Evolutionary conservation across 495 filamentous ascomycete species (phyloP), one percentile per base, ranked within the genome.

Genomic region (Tirmania nivea): DNA sequence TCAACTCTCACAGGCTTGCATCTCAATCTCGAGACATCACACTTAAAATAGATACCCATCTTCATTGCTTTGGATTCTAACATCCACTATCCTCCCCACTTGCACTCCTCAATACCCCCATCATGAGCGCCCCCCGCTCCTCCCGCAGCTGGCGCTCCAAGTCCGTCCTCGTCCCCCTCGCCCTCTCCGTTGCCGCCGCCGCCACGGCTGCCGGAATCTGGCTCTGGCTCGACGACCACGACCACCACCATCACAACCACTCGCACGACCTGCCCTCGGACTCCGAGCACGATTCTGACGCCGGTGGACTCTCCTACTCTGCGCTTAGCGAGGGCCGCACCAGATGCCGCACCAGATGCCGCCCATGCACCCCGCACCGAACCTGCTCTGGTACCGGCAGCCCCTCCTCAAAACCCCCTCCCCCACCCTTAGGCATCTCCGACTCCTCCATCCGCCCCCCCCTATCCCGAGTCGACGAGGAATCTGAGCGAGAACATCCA

Each of bases 161-260:
- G 8, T 45, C 39, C 47, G 73, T 73, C 10, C 73, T 73, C 35
- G 53, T 69, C 1, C 69, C 75, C 54, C 65, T 69, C 52, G 61
- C 51, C 10, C 70, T 71, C 7, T 60, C 66, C 9, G 52, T 63
- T 31, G 68, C 70, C 34, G 54, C 61, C 4, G 60, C 63, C 8
- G 63, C 63, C 8, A 68, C 69, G 20, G 42, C 55, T n/a, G 66
- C 67, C 57, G 64, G 63, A 19, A 14, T 45, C 39, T 45, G 39
- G 39, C 39, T 45, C 14, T 45, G 39, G 39, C 39, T 45, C 17
- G 39, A 45, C 39, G 39, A 45, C 17, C 12, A 19, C 39, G 39
- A 19, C 39, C 39, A 45, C 39, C 14, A 45, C 39, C 39, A 45
- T 8, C 12, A 19, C 39, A 3, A 45, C 39, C 39, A 45, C 39